Evolutionary conservation across 495 filamentous ascomycete genomes (phyloP).

Genomic region (Penicillium roqueforti): DNA sequence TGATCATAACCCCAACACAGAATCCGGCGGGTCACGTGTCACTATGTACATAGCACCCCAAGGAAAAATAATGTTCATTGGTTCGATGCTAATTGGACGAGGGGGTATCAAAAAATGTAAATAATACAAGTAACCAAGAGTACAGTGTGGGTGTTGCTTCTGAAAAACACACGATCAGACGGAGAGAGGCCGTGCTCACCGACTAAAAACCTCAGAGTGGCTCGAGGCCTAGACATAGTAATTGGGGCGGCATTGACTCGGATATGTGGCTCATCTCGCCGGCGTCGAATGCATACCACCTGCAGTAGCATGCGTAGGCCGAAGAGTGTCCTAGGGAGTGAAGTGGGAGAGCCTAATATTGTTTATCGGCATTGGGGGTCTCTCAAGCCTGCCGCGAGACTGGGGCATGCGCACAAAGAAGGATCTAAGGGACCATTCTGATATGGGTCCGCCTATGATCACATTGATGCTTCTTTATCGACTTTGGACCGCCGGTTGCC

Average conservation of each 20-base stretch:
- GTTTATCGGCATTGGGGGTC: not conserved
- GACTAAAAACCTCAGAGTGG: not conserved
- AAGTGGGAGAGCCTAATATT: not conserved
- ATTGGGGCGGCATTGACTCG: not conserved
- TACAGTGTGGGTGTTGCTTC: not conserved
- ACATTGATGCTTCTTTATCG: constrained; percentile 16
- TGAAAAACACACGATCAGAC: not conserved
- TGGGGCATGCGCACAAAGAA: not conserved
- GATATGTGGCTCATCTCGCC: not conserved
- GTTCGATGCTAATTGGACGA: constrained; percentile 4
- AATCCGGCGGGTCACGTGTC: not conserved
- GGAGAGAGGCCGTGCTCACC: not conserved
- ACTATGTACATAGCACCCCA: constrained; percentile 1
- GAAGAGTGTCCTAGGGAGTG: not conserved
- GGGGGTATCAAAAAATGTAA: constrained; percentile 19
- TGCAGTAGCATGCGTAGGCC: not conserved
- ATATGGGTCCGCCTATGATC: constrained; percentile 7
- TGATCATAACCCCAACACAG: not conserved
- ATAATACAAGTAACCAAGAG: constrained; percentile 7
- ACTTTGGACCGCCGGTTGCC: constrained; percentile 31
- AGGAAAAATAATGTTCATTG: not conserved
- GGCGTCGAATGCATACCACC: not conserved
- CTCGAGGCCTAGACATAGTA: not conserved
- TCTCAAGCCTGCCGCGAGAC: not conserved
- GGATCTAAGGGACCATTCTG: not conserved